phyloP scores from a whole-genome alignment of 371 early-diverging fungal species.

The Mortierella sp. region DNA sequence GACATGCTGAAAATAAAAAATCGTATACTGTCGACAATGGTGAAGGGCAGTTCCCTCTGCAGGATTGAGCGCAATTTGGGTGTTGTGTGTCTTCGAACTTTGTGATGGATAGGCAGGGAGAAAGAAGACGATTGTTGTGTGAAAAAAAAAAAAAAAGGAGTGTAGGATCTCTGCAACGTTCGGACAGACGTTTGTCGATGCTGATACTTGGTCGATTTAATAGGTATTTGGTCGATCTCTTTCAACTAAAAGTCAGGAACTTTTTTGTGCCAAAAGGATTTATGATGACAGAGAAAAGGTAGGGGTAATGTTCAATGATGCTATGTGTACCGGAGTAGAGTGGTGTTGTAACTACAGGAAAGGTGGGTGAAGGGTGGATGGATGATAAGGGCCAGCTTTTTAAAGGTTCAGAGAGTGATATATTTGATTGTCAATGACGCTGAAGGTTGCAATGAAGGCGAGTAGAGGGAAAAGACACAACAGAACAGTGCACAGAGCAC shows the following conservation, averaged over 20 bases:
- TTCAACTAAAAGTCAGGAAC: background rate
- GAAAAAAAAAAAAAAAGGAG: slow-evolving; percentile 13
- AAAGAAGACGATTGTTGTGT: background rate
- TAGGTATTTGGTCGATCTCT: background rate
- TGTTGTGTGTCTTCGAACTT: background rate
- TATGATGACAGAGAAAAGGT: background rate
- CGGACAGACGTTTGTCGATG: background rate
- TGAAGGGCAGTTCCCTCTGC: background rate
- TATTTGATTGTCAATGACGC: background rate
- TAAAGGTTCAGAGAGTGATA: background rate
- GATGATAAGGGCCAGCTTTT: background rate
- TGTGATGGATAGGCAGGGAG: too few species aligned
- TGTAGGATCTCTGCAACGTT: background rate
- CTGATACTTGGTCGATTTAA: background rate
- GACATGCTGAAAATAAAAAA: slow-evolving; percentile 30
- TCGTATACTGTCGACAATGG: background rate
- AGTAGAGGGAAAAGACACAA: background rate
- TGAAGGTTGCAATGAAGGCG: background rate
- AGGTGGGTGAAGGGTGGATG: background rate
- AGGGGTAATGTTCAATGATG: background rate
- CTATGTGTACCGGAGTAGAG: slow-evolving; percentile 5
- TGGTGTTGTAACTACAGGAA: background rate
- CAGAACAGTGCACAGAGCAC: slow-evolving; percentile 1
- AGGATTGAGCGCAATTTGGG: background rate
- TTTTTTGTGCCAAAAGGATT: background rate